Evolutionary conservation across 176 grass and related monocot species (phyloP), one percentile per base, ranked within the genome.

Genomic region (Aegilops longissima): DNA sequence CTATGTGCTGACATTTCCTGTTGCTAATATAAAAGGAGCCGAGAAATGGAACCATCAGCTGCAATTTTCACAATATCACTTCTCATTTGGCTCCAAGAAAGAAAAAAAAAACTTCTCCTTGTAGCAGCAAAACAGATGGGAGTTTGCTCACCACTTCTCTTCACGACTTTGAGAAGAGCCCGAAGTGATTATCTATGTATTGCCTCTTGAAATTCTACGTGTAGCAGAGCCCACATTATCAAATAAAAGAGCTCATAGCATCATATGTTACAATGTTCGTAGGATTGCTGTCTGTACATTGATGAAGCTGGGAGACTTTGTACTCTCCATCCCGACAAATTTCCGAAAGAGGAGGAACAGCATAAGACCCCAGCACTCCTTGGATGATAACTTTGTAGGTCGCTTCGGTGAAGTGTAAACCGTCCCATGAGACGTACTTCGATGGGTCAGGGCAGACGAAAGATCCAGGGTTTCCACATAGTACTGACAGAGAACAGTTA

Each of bases 401-500:
- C 12, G 92, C 88, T 66, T 97, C 94, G 0, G 94, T 97, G 77
- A 97, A 91, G 86, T 97, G 94, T 33, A 97, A 87, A 17, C 94
- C 92, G 80, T 97, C 94, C 94, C 94, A 97, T 72, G 94, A 97
- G 56, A 90, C 80, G 79, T 97, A 97, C 74, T 85, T 90, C 34
- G 92, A 97, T 61, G 94, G 90, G 38, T 97, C 80, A 39, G 87
- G 33, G 68, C 92, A 97, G 38, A 97, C 76, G 1, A 61, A 52
- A 65, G 94, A 92, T 74, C 88, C 92, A 70, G 92, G 92, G 13
- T 85, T 42, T 70, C 94, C 94, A 5, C 94, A 97, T 70, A 90
- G 20, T 90, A 97, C 84, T 9, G 87, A 90, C 8, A 86, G 88
- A 13, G 94, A 94, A 69, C 92, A 97, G 42, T 92, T 97, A 65